Evolutionary conservation across 306 rosid genomes (phyloP), one percentile per base, ranked within the genome.

Genomic region (Dalbergia cultrata): DNA sequence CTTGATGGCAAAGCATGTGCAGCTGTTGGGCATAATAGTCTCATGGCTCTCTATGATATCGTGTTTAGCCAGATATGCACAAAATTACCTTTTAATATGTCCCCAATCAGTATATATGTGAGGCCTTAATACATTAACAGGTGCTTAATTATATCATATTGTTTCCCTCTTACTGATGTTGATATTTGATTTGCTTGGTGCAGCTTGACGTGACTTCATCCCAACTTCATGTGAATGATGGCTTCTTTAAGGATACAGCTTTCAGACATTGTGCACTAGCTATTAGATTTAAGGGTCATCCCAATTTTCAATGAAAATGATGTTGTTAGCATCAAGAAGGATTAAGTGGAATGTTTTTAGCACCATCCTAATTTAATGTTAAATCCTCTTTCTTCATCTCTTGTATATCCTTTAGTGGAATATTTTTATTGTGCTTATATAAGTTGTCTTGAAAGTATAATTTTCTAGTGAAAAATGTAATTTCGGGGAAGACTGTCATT

Each of bases 121-220:
- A 44, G 54, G 6, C 70, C 10, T 12, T 70, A 53, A 76, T 22
- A 14, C 18, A 17, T 18, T 45, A 76, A 26, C 64, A 5, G 13
- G 68, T 31, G 33, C 35, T 86, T 72, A 44, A 64, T 72, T 26
- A 33, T 76, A 11, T 44, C 54, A 68, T 49, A 19, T 43, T 18
- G 37, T 43, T 64, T 60, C 52, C 50, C 70, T 37, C 37, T 19
- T 72, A 75, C 18, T 19, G 82, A 53, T 75, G 67, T 77, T 86
- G 52, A 78, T 71, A 47, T 47, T 26, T 18, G 41, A 35, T 68
- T 70, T 81, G 50, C 56, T 17, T 57, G 39, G 17, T 86, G 93
- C 95, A 94, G 98, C 95, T 94, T 74, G 97, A 94, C 77, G 92
- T 94, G 44, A 92, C 98, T 52, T 94, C 98, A 16, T 92, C 98